These are phyloP conservation scores for Pyrenophora teres DNA, from an alignment of 2,329 filamentous ascomycete genomes.

Conservation along the genomic window DNA sequence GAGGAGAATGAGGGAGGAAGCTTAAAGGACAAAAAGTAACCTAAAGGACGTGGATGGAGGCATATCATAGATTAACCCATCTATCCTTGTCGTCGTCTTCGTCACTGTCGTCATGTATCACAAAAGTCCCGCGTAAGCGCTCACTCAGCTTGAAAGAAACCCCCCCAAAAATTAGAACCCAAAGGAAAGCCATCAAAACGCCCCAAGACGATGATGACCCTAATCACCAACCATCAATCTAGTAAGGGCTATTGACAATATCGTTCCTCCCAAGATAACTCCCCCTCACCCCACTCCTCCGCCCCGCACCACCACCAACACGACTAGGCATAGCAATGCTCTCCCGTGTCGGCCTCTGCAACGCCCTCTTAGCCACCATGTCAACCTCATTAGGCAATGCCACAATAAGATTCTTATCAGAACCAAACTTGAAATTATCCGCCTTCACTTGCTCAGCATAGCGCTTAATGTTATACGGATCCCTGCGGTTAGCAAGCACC, in stretches of 20 bases:
- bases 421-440: slow-evolving; percentile 97
- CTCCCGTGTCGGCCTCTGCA: slow-evolving; percentile 88
- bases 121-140: too few relatives aligned
- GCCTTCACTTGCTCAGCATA: slow-evolving; percentile 96
- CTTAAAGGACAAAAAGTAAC: too few relatives aligned
- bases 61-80: too few relatives aligned
- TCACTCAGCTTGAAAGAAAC: too few relatives aligned
- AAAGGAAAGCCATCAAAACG: too few relatives aligned
- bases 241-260: slow-evolving; percentile 77
- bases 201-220: too few relatives aligned
- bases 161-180: too few relatives aligned
- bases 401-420: slow-evolving; percentile 97
- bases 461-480: slow-evolving; percentile 94
- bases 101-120: too few relatives aligned
- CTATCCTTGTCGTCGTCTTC: too few relatives aligned
- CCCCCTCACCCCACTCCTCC: slow-evolving; percentile 51
- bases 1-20: too few relatives aligned
- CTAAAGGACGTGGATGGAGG: too few relatives aligned
- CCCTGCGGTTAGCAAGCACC: slow-evolving; percentile 77
- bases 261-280: slow-evolving; percentile 81
- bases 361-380: slow-evolving; percentile 86
- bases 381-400: slow-evolving; percentile 96
- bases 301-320: slow-evolving; percentile 53
- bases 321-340: slow-evolving; percentile 73
- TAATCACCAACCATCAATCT: not conserved